Base-by-base conservation (phyloP, 306 rosid species). In the Quercus variabilis region DNA sequence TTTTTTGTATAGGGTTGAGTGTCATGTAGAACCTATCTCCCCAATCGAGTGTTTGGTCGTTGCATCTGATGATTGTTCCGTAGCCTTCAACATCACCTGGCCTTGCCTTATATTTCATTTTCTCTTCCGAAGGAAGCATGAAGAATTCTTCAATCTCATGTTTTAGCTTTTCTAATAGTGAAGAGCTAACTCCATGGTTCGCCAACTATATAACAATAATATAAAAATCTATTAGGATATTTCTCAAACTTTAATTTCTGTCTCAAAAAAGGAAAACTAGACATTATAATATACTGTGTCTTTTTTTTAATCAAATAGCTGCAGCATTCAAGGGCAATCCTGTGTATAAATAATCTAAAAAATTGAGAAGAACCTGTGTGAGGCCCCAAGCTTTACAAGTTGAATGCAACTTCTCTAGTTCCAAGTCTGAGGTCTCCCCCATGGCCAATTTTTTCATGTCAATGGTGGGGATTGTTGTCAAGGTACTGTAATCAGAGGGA, bases 331-430 rank as follows among this genome's bases (percentile, higher is more conserved):
- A 8, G 64, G 64, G 64, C 4, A 9, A 58, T 58, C 25, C 10
- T 9, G 11, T 58, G 4, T 58, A 58, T 58, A 6, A 10, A 28
- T 6, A 3, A 5, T 41, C 46, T 41, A 8, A 41, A 8, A 8
- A 7, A 8, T 41, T 41, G 11, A 43, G 1, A 28, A 12, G 69
- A 71, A 93, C 98, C 96, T 94, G 96, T 76, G 92, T 90, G 75
- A 90, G 62, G 15, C 98, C 98, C 98, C 98, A 92, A 7, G 88
- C 88, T 80, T 85, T 88, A 90, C 95, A 91, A 77, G 91, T 70
- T 10, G 82, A 72, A 82, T 79, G 87, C 67, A 93, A 69, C 57
- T 88, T 84, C 5, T 88, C 71, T 9, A 90, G 89, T 76, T 90
- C 84, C 28, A 57, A 17, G 19, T 71, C 57, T 30, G 33, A 71